These are phyloP conservation scores for Penicillium psychrosexuale DNA, from an alignment of 2,329 filamentous ascomycete genomes.

Conservation along the genomic window DNA sequence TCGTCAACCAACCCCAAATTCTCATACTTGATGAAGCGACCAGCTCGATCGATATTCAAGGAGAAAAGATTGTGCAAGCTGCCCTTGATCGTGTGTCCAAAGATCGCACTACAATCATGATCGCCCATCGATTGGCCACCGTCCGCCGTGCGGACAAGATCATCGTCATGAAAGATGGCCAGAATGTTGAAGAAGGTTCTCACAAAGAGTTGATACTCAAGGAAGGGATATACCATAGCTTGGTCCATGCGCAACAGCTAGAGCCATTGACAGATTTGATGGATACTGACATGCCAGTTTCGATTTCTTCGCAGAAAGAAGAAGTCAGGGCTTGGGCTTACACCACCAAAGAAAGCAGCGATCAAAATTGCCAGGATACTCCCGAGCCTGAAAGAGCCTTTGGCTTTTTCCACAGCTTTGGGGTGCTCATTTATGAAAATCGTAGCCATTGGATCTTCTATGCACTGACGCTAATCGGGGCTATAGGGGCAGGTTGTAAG, in stretches of 20 bases:
- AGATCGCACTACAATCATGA: slow-evolving; percentile 69
- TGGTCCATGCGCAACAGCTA: slow-evolving; percentile 54
- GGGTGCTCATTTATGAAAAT: not conserved
- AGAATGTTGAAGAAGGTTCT: slow-evolving; percentile 69
- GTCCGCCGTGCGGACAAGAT: slow-evolving; percentile 76
- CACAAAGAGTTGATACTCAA: slow-evolving; percentile 68
- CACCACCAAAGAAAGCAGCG: not conserved
- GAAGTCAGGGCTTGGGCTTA: not conserved
- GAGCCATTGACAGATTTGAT: slow-evolving; percentile 12
- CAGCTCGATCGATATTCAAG: slow-evolving; percentile 59
- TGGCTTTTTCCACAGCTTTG: not conserved
- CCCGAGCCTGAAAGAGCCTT: not conserved
- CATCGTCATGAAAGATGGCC: slow-evolving; percentile 68
- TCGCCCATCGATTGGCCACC: slow-evolving; percentile 71
- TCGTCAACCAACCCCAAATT: slow-evolving; percentile 64
- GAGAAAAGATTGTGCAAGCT: slow-evolving; percentile 54
- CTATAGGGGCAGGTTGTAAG: slow-evolving; percentile 6
- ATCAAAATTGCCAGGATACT: not conserved
- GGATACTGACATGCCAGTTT: not conserved
- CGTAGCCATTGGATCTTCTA: slow-evolving; percentile 4
- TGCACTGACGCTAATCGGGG: not conserved
- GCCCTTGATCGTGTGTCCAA: slow-evolving; percentile 55
- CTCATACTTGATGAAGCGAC: slow-evolving; percentile 76
- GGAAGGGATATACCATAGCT: slow-evolving; percentile 61
- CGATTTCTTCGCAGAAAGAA: not conserved